phyloP scores from a whole-genome alignment of 345 rosid species.

The Bruguiera parviflora region DNA sequence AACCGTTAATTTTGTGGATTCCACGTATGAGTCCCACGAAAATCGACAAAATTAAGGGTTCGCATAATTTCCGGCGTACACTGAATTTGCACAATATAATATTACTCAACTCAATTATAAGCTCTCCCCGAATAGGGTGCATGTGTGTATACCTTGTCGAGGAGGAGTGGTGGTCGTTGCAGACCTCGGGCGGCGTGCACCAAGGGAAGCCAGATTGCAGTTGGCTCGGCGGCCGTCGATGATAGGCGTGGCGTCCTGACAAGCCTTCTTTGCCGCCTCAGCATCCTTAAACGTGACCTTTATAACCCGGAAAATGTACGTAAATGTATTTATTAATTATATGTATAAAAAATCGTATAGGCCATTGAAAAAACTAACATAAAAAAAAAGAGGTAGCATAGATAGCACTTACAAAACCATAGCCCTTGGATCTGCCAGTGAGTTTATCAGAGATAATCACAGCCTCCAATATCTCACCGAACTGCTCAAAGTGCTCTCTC shows the following conservation, averaged over 20 bases:
- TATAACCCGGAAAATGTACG: neutral
- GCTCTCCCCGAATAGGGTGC: neutral
- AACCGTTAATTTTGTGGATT: no score
- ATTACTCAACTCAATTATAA: no score
- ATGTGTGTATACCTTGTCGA: conserved; percentile 48
- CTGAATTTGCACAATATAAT: neutral
- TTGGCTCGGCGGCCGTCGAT: conserved; percentile 95
- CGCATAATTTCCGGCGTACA: neutral
- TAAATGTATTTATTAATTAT: no score
- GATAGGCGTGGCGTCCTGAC: conserved; percentile 75
- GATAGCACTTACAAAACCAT: conserved; percentile 66
- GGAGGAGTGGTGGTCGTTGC: conserved; percentile 30
- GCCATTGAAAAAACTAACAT: no score
- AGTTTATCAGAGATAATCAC: conserved; percentile 87
- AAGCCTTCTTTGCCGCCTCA: conserved; percentile 80
- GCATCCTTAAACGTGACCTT: conserved; percentile 96
- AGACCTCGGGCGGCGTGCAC: conserved; percentile 75
- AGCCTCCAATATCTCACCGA: conserved; percentile 89
- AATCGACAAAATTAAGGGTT: no score
- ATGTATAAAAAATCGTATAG: no score
- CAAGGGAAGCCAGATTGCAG: conserved; percentile 92
- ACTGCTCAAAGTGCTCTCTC: conserved; percentile 84
- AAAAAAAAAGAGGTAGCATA: neutral
- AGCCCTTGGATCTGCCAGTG: conserved; percentile 98
- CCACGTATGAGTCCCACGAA: no score